Evolutionary conservation across 2,329 filamentous ascomycete species (phyloP).

Genomic region (Teratosphaeria nubilosa): DNA sequence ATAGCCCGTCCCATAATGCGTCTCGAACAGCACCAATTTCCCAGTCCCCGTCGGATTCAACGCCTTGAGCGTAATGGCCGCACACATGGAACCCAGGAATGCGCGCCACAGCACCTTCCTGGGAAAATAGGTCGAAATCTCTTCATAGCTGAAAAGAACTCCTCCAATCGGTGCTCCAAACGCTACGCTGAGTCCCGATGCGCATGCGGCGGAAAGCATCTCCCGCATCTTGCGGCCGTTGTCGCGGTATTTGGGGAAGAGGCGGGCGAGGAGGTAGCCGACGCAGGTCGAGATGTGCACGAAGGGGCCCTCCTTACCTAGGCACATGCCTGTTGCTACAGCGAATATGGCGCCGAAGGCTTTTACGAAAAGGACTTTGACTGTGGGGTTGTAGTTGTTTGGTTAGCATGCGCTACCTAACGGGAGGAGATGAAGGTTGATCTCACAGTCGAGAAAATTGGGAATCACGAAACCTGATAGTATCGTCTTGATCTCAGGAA

Average conservation of each 20-base stretch:
- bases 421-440: neutral
- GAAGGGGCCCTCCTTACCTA: conserved; percentile 54
- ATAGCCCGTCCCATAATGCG: conserved; percentile 48
- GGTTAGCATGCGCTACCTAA: neutral
- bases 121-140: conserved; percentile 52
- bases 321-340: conserved; percentile 49
- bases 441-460: conserved; percentile 44
- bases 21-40: conserved; percentile 52
- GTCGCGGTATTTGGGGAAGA: conserved; percentile 47
- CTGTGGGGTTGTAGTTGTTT: neutral
- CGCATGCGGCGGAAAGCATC: conserved; percentile 48
- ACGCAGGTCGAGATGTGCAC: conserved; percentile 52
- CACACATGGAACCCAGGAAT: conserved; percentile 48
- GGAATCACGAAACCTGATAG: conserved; percentile 52
- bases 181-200: conserved; percentile 48
- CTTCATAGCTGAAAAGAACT: conserved; percentile 51
- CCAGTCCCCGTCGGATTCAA: conserved; percentile 52
- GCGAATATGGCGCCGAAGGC: conserved; percentile 49
- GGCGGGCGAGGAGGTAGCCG: conserved; percentile 42
- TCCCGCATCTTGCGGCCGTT: conserved; percentile 51
- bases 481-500: conserved; percentile 54
- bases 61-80: conserved; percentile 45
- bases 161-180: conserved; percentile 54
- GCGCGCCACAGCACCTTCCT: conserved; percentile 49
- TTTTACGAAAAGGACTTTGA: conserved; percentile 48